Evolutionary conservation across 139 green algal species (phyloP).

Genomic region (Pseudopediastrum boryanum): DNA sequence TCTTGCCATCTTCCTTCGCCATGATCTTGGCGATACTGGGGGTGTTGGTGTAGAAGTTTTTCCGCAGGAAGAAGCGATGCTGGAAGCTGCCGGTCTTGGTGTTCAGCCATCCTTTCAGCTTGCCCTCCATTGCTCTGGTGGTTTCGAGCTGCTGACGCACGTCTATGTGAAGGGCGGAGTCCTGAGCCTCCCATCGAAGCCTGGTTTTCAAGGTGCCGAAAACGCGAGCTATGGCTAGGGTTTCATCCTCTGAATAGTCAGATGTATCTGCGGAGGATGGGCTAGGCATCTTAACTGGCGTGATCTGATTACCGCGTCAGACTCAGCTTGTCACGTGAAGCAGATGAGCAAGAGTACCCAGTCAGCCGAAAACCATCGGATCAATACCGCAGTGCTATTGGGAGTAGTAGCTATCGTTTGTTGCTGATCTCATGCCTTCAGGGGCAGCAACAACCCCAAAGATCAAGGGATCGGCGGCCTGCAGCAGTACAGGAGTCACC

Average conservation of each 20-base stretch:
- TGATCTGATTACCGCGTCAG: background rate
- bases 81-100: slow-evolving; percentile 16
- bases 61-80: slow-evolving; percentile 11
- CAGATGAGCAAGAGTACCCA: background rate
- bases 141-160: slow-evolving; percentile 30
- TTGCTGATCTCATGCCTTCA: too few species aligned
- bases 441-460: too few species aligned
- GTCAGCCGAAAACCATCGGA: background rate
- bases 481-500: too few species aligned
- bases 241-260: background rate
- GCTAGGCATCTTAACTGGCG: slow-evolving; percentile 7
- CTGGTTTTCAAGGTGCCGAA: slow-evolving; percentile 26
- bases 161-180: slow-evolving; percentile 17
- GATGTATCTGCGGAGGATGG: background rate
- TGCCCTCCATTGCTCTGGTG: slow-evolving; percentile 10
- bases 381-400: background rate
- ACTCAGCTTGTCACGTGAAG: background rate
- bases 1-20: too few species aligned
- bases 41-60: slow-evolving; percentile 25
- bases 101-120: slow-evolving; percentile 28
- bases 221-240: background rate
- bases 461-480: too few species aligned
- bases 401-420: too few species aligned
- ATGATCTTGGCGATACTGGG: slow-evolving; percentile 14
- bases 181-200: slow-evolving; percentile 23